Evolutionary conservation across 78 protist genomes (phyloP).

Genomic region (Protostelium mycophagum): DNA sequence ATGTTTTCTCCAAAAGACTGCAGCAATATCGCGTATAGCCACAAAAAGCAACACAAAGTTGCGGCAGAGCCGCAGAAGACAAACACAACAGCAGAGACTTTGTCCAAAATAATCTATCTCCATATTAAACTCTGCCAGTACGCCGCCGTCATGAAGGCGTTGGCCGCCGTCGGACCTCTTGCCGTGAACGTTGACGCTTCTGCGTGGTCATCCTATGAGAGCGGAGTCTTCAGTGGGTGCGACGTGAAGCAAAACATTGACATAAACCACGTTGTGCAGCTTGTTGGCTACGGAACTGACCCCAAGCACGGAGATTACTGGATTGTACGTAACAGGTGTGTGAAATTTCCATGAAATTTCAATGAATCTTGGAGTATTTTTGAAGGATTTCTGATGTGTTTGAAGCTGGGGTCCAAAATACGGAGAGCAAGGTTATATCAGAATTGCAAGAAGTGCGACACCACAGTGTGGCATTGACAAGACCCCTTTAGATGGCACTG

Average conservation of each 20-base stretch:
- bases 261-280: neutral
- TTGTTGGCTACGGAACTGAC: neutral
- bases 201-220: slow-evolving; percentile 47
- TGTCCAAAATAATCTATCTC: too few species aligned
- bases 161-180: slow-evolving; percentile 35
- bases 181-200: slow-evolving; percentile 66
- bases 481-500: neutral
- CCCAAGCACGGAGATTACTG: neutral
- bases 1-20: too few species aligned
- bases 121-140: too few species aligned
- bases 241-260: neutral
- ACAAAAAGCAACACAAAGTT: too few species aligned
- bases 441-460: neutral
- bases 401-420: neutral
- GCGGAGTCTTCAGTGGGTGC: neutral
- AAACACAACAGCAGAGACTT: too few species aligned
- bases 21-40: too few species aligned
- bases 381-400: neutral
- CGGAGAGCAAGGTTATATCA: neutral
- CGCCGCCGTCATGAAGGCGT: neutral
- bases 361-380: too few species aligned
- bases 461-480: neutral
- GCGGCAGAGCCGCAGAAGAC: too few species aligned
- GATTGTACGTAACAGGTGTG: neutral
- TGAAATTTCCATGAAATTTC: too few species aligned